Conservation (phyloP, 176 grass and related monocot species). For the Paspalum vaginatum region DNA sequence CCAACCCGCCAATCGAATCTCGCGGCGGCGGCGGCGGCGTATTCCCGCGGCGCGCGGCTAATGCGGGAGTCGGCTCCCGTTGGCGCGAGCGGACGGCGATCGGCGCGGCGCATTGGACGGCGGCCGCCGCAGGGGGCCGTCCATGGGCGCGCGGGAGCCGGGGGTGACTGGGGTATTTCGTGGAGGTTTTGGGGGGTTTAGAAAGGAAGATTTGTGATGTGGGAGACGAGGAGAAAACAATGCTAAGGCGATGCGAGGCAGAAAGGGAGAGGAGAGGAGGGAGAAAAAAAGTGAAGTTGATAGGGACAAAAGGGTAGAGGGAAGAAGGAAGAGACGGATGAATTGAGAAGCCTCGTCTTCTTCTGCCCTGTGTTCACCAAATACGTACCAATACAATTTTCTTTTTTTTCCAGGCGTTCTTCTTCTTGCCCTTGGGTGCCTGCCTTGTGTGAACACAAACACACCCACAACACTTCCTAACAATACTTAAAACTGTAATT, state of each 20-base stretch:
- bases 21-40: not conserved
- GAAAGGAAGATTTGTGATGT: conserved; percentile 32
- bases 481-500: not conserved
- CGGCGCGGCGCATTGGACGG: conserved; percentile 46
- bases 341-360: conserved; percentile 23
- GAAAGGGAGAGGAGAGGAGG: not conserved
- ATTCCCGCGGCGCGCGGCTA: not conserved
- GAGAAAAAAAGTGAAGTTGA: conserved; percentile 31
- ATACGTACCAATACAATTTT: conserved; percentile 29
- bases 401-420: not conserved
- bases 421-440: conserved; percentile 1
- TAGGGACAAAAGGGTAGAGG: conserved; percentile 49
- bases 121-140: conserved; percentile 33
- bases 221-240: conserved; percentile 28
- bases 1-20: conserved; percentile 34
- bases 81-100: conserved; percentile 27
- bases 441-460: not conserved
- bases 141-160: conserved; percentile 34
- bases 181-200: conserved; percentile 56
- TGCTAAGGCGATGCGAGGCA: not conserved
- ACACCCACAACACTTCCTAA: not conserved
- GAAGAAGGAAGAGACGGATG: conserved; percentile 32
- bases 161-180: conserved; percentile 29
- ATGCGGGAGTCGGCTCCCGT: not conserved
- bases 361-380: conserved; percentile 23